phyloP scores from a whole-genome alignment of 1,284 basidiomycete species.

The Clitocybe nebularis region DNA sequence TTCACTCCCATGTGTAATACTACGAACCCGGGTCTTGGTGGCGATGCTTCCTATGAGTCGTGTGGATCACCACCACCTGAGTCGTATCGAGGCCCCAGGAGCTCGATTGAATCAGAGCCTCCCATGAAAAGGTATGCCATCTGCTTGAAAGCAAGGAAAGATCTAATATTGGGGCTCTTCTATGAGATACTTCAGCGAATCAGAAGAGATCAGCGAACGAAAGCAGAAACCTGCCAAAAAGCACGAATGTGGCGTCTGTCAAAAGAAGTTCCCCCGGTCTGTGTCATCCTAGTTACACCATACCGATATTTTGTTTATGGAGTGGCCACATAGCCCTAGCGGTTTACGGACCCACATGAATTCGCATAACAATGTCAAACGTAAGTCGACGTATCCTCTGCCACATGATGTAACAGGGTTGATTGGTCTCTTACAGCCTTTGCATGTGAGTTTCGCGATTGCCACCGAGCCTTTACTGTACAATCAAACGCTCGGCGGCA shows the following conservation, averaged over 20 bases:
- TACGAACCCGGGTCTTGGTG: conserved; percentile 12
- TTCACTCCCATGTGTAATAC: conserved; percentile 22
- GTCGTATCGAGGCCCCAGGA: conserved; percentile 8
- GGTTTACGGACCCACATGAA: conserved; percentile 66
- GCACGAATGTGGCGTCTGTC: conserved; percentile 50
- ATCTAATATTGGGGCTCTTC: conserved; percentile 4
- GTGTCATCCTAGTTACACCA: conserved; percentile 9
- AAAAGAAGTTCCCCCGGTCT: conserved; percentile 57
- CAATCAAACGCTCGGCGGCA: conserved; percentile 62
- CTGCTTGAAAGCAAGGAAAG: background rate
- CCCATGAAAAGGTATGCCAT: background rate
- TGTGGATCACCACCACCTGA: background rate
- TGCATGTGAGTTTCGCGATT: conserved; percentile 44
- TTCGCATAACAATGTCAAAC: conserved; percentile 59
- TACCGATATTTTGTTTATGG: conserved; percentile 4
- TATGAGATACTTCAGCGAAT: conserved; percentile 1
- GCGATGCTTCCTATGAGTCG: conserved; percentile 7
- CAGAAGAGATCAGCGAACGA: no score
- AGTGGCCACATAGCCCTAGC: conserved; percentile 39
- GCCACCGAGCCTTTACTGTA: conserved; percentile 53
- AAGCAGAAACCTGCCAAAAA: conserved; percentile 48
- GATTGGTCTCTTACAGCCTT: conserved; percentile 37
- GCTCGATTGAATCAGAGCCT: no score
- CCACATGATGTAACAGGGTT: conserved; percentile 7
- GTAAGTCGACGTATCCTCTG: conserved; percentile 32